phyloP scores from a whole-genome alignment of 1,139 yeast genomes.

The Torulaspora pretoriensis region DNA sequence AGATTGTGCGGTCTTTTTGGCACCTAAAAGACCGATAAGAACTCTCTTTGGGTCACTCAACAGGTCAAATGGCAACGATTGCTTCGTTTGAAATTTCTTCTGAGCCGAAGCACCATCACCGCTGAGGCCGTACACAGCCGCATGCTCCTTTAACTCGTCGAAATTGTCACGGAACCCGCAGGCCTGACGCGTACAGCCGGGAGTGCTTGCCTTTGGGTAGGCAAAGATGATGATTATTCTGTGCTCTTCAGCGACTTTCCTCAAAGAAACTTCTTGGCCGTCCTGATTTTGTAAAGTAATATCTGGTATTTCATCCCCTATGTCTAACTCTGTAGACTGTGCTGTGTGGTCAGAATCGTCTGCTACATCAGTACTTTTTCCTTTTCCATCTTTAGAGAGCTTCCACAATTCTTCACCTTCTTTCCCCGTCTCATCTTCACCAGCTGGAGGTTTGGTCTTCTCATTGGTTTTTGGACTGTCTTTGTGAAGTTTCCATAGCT shows the following conservation, averaged over 20 bases:
- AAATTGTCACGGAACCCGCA: slow-evolving; percentile 76
- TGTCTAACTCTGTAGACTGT: slow-evolving; percentile 38
- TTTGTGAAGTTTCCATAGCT: slow-evolving; percentile 1
- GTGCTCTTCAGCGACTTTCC: slow-evolving; percentile 45
- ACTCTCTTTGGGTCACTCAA: slow-evolving; percentile 70
- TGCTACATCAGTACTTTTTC: slow-evolving; percentile 21
- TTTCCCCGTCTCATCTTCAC: not conserved
- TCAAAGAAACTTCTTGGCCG: slow-evolving; percentile 52
- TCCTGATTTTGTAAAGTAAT: slow-evolving; percentile 62
- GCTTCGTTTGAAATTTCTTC: slow-evolving; percentile 67
- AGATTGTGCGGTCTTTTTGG: slow-evolving; percentile 55
- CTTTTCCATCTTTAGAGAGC: slow-evolving; percentile 1
- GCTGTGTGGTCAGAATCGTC: slow-evolving; percentile 8
- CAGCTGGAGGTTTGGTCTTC: slow-evolving; percentile 1
- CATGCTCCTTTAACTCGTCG: slow-evolving; percentile 49
- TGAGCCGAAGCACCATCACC: slow-evolving; percentile 75
- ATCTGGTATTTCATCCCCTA: slow-evolving; percentile 61
- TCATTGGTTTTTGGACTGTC: not conserved
- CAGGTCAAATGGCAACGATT: slow-evolving; percentile 65
- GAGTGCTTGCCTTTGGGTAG: slow-evolving; percentile 90
- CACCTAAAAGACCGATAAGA: slow-evolving; percentile 73
- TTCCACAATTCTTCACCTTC: slow-evolving; percentile 2
- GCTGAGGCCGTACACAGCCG: slow-evolving; percentile 63
- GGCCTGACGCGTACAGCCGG: slow-evolving; percentile 93
- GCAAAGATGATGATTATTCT: slow-evolving; percentile 63